Conservation (phyloP, 176 grass and related monocot species). For the Olyra latifolia region DNA sequence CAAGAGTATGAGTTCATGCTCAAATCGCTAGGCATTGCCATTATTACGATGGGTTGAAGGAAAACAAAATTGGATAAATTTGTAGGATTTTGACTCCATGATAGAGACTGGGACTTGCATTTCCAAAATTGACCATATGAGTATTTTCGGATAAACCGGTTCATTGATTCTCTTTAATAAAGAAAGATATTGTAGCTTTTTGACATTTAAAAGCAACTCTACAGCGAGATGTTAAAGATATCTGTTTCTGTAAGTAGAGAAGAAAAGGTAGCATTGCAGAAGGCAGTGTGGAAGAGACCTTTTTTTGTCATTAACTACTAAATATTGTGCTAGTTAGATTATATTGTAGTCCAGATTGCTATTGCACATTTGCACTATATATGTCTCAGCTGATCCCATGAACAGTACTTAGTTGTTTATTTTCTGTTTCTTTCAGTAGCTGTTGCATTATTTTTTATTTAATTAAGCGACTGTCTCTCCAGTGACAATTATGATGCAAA, state of each 20-base stretch:
- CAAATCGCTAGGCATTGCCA: not conserved
- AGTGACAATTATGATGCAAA: not conserved
- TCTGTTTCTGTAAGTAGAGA: not conserved
- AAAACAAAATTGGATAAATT: not conserved
- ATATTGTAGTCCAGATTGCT: slow-evolving; percentile 1
- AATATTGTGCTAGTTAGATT: not conserved
- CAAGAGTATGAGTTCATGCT: not conserved
- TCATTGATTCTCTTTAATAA: too few relatives aligned
- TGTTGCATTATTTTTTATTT: too few relatives aligned
- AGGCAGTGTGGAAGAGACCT: not conserved
- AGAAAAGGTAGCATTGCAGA: not conserved
- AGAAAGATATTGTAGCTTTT: too few relatives aligned
- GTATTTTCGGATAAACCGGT: too few relatives aligned
- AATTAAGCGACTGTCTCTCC: not conserved
- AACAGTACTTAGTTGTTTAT: not conserved
- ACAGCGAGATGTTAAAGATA: not conserved
- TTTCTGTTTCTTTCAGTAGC: not conserved
- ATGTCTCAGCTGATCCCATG: not conserved
- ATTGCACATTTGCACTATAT: too few relatives aligned
- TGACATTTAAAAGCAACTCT: not conserved
- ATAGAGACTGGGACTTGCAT: not conserved
- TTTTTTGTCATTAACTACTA: not conserved
- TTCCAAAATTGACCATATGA: too few relatives aligned
- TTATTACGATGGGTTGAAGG: not conserved
- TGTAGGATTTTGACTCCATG: not conserved